Conservation (phyloP, 2,329 filamentous ascomycete genomes). For the Aspergillus awamori region DNA sequence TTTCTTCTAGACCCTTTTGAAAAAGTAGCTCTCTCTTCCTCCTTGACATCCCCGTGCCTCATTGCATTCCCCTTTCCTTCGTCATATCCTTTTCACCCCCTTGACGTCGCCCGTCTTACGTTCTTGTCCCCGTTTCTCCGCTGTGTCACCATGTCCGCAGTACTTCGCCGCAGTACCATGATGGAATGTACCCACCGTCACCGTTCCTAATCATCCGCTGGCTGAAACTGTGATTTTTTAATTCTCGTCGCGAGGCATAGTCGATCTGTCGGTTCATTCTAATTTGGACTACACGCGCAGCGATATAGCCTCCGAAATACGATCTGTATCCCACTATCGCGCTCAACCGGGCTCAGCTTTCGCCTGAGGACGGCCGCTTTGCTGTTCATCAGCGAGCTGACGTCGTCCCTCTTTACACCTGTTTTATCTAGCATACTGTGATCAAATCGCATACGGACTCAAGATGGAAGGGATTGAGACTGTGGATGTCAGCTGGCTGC, state of each 20-base stretch:
- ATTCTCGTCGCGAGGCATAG: neutral
- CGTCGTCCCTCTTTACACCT: neutral
- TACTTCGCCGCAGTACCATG: slow-evolving; percentile 21
- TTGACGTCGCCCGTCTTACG: neutral
- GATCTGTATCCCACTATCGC: neutral
- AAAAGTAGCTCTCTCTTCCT: neutral
- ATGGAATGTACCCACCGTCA: slow-evolving; percentile 20
- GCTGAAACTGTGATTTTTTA: slow-evolving; percentile 2
- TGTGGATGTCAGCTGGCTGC: slow-evolving; percentile 89
- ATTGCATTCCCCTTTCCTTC: neutral
- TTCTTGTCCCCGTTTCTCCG: neutral
- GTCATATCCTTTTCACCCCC: neutral
- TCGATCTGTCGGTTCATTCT: neutral
- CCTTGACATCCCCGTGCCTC: neutral
- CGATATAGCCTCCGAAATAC: neutral
- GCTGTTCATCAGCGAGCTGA: neutral
- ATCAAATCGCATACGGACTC: neutral
- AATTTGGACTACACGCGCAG: slow-evolving; percentile 1
- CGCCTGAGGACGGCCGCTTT: neutral
- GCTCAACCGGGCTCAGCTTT: neutral
- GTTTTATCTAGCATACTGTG: neutral
- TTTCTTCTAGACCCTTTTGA: neutral
- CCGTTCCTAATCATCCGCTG: slow-evolving; percentile 15
- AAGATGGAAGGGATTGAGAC: slow-evolving; percentile 79
- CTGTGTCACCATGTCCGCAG: slow-evolving; percentile 22